Base-by-base conservation (phyloP, 2,329 filamentous ascomycete species). In the Fusarium denticulatum region DNA sequence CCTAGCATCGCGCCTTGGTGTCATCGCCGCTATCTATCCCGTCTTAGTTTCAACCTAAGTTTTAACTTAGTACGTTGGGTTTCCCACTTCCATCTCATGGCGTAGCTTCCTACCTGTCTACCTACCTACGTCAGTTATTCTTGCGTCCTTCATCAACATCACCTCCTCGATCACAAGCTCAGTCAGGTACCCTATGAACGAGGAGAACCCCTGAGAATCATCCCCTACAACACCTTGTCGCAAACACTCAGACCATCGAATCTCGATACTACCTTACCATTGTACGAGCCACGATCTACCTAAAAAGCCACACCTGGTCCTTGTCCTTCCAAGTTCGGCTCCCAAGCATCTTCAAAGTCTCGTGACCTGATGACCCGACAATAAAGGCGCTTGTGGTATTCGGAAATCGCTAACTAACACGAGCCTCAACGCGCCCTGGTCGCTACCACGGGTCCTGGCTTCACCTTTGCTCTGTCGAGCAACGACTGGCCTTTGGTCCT, bases 1-100 rank as follows among this genome's bases (percentile, higher is more conserved):
- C 34, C 62, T 68, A 74, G 64, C 68, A 67, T 72, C 60, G 57
- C 72, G 71, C 71, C 64, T 69, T 59, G 36, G 65, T 71, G 71
- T 69, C 71, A 69, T 72, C 69, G 64, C 53, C 58, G 64, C 68
- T 56, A 55, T 69, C 68, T 50, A 49, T 68, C 55, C 56, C 32
- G 60, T 64, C 55, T 69, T 72, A 60, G 65, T 64, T 28, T 73
- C 70, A 47, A 67, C 52, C 55, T 67, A 46, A 52, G 39, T 58
- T 69, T 67, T 47, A 56, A 39, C 34, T 47, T 47, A 30, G 28
- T 55, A 55, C 34, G 18, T 39, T 26, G 24, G 49, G 26, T 61
- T 66, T 72, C 67, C 71, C 72, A 66, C 71, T 72, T 60, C 26
- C 26, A n/a, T 47, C 39, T 65, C 71, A 59, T 69, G 72, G 24